Base-by-base conservation (phyloP, 2,329 filamentous ascomycete genomes). In the Alternaria ventricosa region DNA sequence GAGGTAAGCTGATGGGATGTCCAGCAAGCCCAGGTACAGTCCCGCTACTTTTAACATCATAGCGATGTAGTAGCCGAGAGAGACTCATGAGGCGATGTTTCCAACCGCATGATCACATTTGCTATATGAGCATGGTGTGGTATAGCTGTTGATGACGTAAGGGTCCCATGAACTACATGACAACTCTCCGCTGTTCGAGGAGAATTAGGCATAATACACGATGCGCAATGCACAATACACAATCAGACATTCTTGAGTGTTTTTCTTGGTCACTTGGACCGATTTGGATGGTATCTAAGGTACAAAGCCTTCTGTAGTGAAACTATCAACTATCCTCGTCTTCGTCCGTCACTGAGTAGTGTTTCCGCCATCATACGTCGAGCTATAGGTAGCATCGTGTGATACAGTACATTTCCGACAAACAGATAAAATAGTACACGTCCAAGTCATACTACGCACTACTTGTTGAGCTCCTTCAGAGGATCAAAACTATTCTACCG, bases 401-500 rank as follows among this genome's bases (percentile, higher is more conserved):
- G 18, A 23, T 30, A 10, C 20, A 51, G 22, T 18, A 33, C 18
- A 33, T 20, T 51, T 1, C 49, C 11, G 7, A 20, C 12, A n/a
- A 49, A 50, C n/a, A 50, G 2, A 30, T 50, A 13, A 12, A 11
- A 2, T 10, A 30, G 10, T 9, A 23, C 23, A 49, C 23, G 28
- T 51, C 22, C 13, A 12, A 3, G 25, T 4, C 13, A 36, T 13
- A 5, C 15, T 2, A 22, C 13, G 13, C 22, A 18, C 13, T 41
- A 30, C 6, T 53, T 4, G 0, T 13, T 9, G 13, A 25, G 30
- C 49, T 41, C 15, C 13, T 22, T 33, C 5, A 53, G 13, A 41
- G 49, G n/a, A 30, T 44, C 43, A 4, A 41, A 36, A 13, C 10
- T n/a, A 20, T 20, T 61, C 61, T 78, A 80, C 44, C 77, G 71